Evolutionary conservation across 352 stramenopile species (phyloP).

Genomic region (Globisporangium paddicum): DNA sequence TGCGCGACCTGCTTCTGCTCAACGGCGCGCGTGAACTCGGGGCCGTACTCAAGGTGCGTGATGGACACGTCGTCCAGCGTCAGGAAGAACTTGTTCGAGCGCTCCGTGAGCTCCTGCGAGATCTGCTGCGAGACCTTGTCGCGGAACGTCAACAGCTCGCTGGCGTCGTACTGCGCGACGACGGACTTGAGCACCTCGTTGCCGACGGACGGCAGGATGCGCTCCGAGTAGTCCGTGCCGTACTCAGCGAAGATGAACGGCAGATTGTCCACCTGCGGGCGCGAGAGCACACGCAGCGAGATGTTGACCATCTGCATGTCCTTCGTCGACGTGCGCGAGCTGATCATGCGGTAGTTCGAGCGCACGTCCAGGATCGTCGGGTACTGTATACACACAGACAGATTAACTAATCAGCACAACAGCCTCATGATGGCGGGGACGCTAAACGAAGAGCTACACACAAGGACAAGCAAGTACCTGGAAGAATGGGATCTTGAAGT

Average conservation of each 20-base stretch:
- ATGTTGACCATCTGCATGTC: slow-evolving; percentile 99
- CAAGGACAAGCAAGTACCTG: slow-evolving; percentile 31
- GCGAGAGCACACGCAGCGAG: slow-evolving; percentile 95
- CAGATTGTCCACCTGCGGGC: slow-evolving; percentile 93
- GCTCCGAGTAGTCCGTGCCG: slow-evolving; percentile 97
- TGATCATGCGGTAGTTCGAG: slow-evolving; percentile 97
- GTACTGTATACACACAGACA: slow-evolving; percentile 61
- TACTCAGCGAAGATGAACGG: slow-evolving; percentile 97
- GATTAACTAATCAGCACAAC: no score
- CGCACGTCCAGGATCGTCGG: slow-evolving; percentile 98
- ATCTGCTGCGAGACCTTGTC: slow-evolving; percentile 98
- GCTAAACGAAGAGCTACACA: neutral
- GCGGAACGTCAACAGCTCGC: slow-evolving; percentile 98
- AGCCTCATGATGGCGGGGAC: no score
- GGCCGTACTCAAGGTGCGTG: slow-evolving; percentile 98
- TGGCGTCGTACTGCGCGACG: slow-evolving; percentile 98
- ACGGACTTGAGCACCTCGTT: slow-evolving; percentile 95
- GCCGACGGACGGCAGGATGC: slow-evolving; percentile 98
- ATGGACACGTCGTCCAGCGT: slow-evolving; percentile 99
- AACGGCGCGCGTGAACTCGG: slow-evolving; percentile 99
- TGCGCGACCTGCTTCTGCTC: slow-evolving; percentile 99
- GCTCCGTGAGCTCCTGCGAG: slow-evolving; percentile 94
- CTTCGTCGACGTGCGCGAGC: slow-evolving; percentile 96
- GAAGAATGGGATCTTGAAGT: slow-evolving; percentile 99
- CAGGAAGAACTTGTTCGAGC: slow-evolving; percentile 97